A percentile compares a stretch with the other conserved stretches of the same genome.
Conservation (phyloP, 495 filamentous ascomycete genomes). For the Penicillium malachiteum region DNA sequence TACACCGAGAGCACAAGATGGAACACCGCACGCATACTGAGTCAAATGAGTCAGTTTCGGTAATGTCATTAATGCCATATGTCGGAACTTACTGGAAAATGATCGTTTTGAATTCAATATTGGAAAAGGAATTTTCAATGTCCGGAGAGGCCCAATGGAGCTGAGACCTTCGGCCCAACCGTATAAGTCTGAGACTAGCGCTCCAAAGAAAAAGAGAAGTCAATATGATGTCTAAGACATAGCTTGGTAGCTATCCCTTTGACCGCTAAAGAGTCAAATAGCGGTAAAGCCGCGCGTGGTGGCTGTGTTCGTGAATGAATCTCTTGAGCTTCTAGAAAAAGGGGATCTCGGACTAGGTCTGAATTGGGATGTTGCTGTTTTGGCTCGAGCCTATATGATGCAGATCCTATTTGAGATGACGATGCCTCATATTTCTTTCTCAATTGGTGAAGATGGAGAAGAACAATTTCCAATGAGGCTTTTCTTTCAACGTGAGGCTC, state of each 20-base stretch:
- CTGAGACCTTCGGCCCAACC: conserved; percentile 11
- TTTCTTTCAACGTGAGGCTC: no score
- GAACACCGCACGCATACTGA: background rate
- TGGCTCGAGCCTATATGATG: conserved; percentile 9
- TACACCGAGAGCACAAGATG: conserved; percentile 9
- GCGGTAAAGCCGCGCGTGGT: conserved; percentile 22
- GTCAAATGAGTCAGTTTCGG: no score
- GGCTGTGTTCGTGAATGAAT: conserved; percentile 5
- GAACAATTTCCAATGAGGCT: no score
- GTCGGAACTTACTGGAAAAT: background rate
- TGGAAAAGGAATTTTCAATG: background rate
- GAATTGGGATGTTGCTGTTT: conserved; percentile 18
- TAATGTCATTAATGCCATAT: no score
- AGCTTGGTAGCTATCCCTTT: background rate
- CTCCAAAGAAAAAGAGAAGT: conserved; percentile 7
- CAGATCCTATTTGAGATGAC: background rate
- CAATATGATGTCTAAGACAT: conserved; percentile 29
- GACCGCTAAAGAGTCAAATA: conserved; percentile 15
- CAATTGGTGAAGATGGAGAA: no score
- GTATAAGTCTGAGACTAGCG: conserved; percentile 16
- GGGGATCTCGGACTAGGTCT: conserved; percentile 14
- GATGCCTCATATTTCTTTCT: background rate
- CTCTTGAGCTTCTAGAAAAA: conserved; percentile 20
- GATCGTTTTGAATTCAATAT: background rate
- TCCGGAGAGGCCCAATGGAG: background rate